Percentiles rank a stretch among this genome's conserved stretches.
Conservation (phyloP, 805 yeast species). For the Saccharomycopsis sp. region DNA sequence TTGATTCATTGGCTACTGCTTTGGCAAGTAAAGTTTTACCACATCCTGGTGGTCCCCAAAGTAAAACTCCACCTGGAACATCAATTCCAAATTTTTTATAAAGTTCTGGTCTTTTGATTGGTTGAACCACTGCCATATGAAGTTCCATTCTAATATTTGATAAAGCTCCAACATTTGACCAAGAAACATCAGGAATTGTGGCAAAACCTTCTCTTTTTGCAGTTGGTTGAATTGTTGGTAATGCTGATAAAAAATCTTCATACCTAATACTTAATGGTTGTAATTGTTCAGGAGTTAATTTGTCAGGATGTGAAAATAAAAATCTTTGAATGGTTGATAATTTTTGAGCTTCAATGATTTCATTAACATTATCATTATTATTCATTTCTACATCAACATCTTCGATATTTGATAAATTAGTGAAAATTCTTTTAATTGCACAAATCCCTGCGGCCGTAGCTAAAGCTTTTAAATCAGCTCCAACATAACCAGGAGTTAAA, state of each 20-base stretch:
- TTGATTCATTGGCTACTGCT: slow-evolving; percentile 95
- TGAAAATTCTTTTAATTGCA: slow-evolving; percentile 87
- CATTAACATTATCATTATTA: slow-evolving; percentile 4
- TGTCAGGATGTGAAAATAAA: slow-evolving; percentile 63
- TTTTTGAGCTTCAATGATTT: not conserved
- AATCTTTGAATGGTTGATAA: slow-evolving; percentile 54
- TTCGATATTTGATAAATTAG: slow-evolving; percentile 28
- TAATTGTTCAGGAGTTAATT: slow-evolving; percentile 66
- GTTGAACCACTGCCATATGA: slow-evolving; percentile 96
- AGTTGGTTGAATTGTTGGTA: slow-evolving; percentile 93
- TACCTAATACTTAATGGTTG: slow-evolving; percentile 65
- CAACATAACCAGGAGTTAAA: slow-evolving; percentile 94
- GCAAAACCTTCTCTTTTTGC: slow-evolving; percentile 98
- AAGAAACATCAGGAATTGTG: slow-evolving; percentile 93
- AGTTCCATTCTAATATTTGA: slow-evolving; percentile 72
- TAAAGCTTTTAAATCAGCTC: slow-evolving; percentile 91
- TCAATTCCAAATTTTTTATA: slow-evolving; percentile 86
- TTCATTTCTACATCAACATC: slow-evolving; percentile 18
- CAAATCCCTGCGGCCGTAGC: slow-evolving; percentile 92
- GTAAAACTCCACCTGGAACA: slow-evolving; percentile 92
- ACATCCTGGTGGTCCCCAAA: slow-evolving; percentile 99
- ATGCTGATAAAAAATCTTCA: slow-evolving; percentile 72
- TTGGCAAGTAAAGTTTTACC: slow-evolving; percentile 95
- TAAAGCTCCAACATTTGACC: slow-evolving; percentile 93
- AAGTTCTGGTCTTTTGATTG: slow-evolving; percentile 84